Base-by-base conservation (phyloP, 2,329 filamentous ascomycete species). In the Colletotrichum theobromicola region DNA sequence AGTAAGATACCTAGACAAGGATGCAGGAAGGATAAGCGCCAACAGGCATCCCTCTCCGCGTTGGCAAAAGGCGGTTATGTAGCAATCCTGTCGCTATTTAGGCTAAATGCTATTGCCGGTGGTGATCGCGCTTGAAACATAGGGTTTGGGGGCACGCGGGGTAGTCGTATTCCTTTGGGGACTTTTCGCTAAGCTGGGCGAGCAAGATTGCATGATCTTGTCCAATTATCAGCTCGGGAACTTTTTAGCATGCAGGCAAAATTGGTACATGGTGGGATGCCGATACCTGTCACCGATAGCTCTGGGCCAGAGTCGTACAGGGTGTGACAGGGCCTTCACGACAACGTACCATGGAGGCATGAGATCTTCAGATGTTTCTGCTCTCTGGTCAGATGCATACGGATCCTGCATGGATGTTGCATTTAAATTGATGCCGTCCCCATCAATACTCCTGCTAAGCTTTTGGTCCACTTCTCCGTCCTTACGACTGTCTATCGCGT, bases 31-130 rank as follows among this genome's bases (percentile, higher is more conserved):
- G 34, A 67, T 63, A 53, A 57, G 62, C 68, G 35, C 34, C 30
- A 24, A 26, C 21, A 57, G 24, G 18, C 21, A 53, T 30, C n/a
- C 21, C 5, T 37, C 53, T 37, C 55, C 68, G 18, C 55, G 37
- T 42, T 67, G 63, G 62, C 68, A 63, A 67, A 67, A 67, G 35
- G 58, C 68, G 72, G 69, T 60, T 46, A 46, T 68, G 66, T 15
- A 7, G 35, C 21, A 42, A 42, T n/a, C 15, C 13, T 32, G 18
- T 9, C 12, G 24, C 21, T 8, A 7, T 72, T 72, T 57, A 75
- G 72, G 68, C 72, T 75, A 72, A 75, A 72, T 72, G 16, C 42
- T 75, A 67, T 67, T 72, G 68, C 72, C 68, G 68, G 62, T 24
- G 15, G 9, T 63, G 55, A 64, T 67, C 62, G 28, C 63, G 28